A percentile compares a stretch with the other conserved stretches of the same genome.
Conservation (phyloP, 1,284 basidiomycete genomes). For the Schizophyllum amplum region DNA sequence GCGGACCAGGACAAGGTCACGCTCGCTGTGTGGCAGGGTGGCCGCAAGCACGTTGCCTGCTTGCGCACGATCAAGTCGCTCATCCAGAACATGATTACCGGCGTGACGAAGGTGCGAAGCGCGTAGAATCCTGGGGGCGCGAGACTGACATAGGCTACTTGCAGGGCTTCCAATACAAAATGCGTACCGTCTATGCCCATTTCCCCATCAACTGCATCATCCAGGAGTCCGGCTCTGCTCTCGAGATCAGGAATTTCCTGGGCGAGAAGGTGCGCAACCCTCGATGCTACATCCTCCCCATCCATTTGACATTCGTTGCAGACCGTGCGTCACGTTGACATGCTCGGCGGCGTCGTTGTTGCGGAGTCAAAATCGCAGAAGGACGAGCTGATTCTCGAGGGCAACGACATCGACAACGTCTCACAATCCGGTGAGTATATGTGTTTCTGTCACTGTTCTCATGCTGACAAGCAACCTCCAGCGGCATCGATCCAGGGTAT, state of each 20-base stretch:
- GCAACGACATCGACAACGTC: slow-evolving; percentile 93
- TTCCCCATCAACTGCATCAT: slow-evolving; percentile 99
- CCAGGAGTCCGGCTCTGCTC: slow-evolving; percentile 65
- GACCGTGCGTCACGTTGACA: slow-evolving; percentile 88
- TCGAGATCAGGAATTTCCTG: slow-evolving; percentile 99
- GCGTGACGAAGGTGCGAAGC: slow-evolving; percentile 88
- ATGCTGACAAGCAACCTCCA: slow-evolving; percentile 20
- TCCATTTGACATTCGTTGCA: slow-evolving; percentile 21
- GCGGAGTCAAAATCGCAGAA: slow-evolving; percentile 92
- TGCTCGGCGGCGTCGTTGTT: slow-evolving; percentile 87
- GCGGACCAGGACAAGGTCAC: slow-evolving; percentile 58
- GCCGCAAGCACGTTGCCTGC: slow-evolving; percentile 98
- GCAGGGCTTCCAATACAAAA: slow-evolving; percentile 99
- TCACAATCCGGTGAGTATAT: slow-evolving; percentile 76
- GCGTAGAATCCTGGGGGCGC: slow-evolving; percentile 8
- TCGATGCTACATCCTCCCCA: not conserved
- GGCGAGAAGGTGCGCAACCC: slow-evolving; percentile 75
- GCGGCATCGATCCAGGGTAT: slow-evolving; percentile 94
- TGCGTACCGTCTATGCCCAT: slow-evolving; percentile 98
- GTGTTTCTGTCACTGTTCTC: slow-evolving; percentile 3
- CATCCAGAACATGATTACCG: slow-evolving; percentile 97
- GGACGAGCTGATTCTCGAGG: slow-evolving; percentile 90
- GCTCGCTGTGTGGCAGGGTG: slow-evolving; percentile 97
- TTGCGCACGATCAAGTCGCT: slow-evolving; percentile 92
- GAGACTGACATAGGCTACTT: not conserved